phyloP scores from a whole-genome alignment of 352 stramenopile species.

The Phytophthora sojae region DNA sequence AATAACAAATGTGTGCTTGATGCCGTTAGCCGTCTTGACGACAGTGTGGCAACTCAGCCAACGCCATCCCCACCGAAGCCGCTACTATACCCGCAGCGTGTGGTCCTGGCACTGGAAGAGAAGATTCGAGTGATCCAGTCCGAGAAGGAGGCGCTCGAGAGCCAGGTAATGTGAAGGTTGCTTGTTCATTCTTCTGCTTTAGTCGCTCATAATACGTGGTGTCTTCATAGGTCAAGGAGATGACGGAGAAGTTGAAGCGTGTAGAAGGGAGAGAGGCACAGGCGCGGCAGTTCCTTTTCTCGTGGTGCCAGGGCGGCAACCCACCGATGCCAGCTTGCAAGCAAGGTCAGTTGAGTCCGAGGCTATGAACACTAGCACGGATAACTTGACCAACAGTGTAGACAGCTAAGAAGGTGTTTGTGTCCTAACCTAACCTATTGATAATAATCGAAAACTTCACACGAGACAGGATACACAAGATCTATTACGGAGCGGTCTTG shows the following conservation, averaged over 20 bases:
- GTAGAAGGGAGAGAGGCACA: constrained; percentile 51
- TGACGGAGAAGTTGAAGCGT: constrained; percentile 42
- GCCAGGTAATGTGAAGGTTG: constrained; percentile 30
- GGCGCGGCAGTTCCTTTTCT: constrained; percentile 52
- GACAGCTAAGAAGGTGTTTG: constrained; percentile 28
- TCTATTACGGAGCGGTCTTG: constrained; percentile 15
- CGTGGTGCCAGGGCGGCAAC: constrained; percentile 46
- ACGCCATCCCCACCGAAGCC: constrained; percentile 39
- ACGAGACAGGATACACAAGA: background rate
- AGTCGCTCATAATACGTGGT: constrained; percentile 11
- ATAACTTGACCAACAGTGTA: constrained; percentile 28
- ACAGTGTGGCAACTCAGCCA: constrained; percentile 36
- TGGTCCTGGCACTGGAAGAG: constrained; percentile 52
- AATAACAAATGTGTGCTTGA: constrained; percentile 6
- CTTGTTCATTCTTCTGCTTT: constrained; percentile 1
- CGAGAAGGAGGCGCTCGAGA: constrained; percentile 53
- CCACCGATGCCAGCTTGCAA: background rate
- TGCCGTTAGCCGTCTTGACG: constrained; percentile 36
- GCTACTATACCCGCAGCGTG: constrained; percentile 47
- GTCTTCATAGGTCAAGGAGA: constrained; percentile 37
- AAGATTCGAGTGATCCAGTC: constrained; percentile 43
- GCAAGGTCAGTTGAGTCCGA: background rate
- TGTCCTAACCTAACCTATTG: constrained; percentile 34
- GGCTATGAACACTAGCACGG: constrained; percentile 11
- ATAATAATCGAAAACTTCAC: constrained; percentile 11